Evolutionary conservation across 2,329 filamentous ascomycete genomes (phyloP).

Genomic region (Helotiales sp.): DNA sequence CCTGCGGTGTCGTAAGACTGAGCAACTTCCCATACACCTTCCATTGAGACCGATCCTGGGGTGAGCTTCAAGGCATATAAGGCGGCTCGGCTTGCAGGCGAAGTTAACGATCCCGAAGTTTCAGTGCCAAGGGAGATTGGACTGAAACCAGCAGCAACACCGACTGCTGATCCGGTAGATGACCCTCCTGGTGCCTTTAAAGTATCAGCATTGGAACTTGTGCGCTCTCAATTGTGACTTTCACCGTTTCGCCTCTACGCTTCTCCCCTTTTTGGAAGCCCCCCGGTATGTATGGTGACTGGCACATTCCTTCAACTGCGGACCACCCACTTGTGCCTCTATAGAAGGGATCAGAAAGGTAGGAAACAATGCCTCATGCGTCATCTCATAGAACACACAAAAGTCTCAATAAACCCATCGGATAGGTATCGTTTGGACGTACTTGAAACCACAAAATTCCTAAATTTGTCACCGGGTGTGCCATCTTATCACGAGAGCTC

Average conservation of each 20-base stretch:
- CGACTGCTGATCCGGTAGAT: constrained; percentile 53
- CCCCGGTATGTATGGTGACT: too few species aligned
- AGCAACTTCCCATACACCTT: constrained; percentile 54
- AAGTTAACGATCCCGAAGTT: constrained; percentile 58
- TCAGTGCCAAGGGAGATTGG: constrained; percentile 55
- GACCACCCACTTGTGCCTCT: too few species aligned
- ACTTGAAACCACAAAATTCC: constrained; percentile 14
- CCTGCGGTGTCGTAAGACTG: constrained; percentile 26
- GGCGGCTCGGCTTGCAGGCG: constrained; percentile 54
- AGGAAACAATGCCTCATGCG: constrained; percentile 32
- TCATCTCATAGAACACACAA: constrained; percentile 51
- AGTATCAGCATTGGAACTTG: not conserved
- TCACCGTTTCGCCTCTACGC: not conserved
- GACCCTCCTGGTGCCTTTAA: constrained; percentile 51
- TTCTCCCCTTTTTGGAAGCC: too few species aligned
- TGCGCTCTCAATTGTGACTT: not conserved
- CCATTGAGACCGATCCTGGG: constrained; percentile 59
- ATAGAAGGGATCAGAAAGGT: too few species aligned
- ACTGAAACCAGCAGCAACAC: constrained; percentile 51
- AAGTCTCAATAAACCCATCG: constrained; percentile 10
- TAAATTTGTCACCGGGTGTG: not conserved
- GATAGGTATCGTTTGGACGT: constrained; percentile 7
- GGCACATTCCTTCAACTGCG: too few species aligned
- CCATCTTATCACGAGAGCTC: not conserved
- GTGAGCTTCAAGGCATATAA: constrained; percentile 67